Base-by-base conservation (phyloP, 345 rosid species). In the Gossypium bickii region DNA sequence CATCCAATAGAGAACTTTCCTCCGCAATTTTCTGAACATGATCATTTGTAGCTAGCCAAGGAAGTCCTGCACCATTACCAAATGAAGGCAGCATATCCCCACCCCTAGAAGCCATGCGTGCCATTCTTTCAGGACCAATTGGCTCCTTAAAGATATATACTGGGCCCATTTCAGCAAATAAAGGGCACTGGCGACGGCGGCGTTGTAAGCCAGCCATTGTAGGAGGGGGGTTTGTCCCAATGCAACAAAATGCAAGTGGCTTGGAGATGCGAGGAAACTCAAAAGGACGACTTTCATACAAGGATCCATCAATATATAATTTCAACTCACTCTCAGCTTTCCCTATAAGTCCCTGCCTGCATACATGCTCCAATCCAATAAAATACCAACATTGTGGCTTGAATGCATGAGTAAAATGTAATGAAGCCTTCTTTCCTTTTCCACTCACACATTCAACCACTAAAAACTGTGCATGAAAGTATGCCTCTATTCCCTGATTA, bases 131-230 rank as follows among this genome's bases (percentile, higher is more conserved):
- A 64, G 89, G 88, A 66, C 99, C 98, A 79, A 95, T 84, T n/a
- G 99, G 89, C 81, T 95, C 99, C 86, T 89, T 93, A 76, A 95
- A 95, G 67, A 95, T 93, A 86, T 95, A 93, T 77, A 95, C 76
- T 72, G 98, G 94, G 34, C 99, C 99, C 94, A 93, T 92, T 88
- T 95, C 99, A 65, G 99, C 99, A 88, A 95, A 95, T 78, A 95
- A 80, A 74, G 99, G 98, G 79, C 97, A 93, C 74, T 93, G 99
- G 70, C 99, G 93, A 27, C 97, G 98, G n/a, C 97, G 97, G 41
- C 97, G 98, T 80, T 95, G 99, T 76, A 95, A 87, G 72, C 98
- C 99, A 77, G 99, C 97, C 87, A 95, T 88, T 48, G 97, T 93
- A 70, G 99, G 97, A 78, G 99, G 98, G 27, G 99, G 98, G 78